These are phyloP conservation scores for Sanguinoderma infundibulare DNA, from an alignment of 1,284 basidiomycete species.

Conservation along the genomic window DNA sequence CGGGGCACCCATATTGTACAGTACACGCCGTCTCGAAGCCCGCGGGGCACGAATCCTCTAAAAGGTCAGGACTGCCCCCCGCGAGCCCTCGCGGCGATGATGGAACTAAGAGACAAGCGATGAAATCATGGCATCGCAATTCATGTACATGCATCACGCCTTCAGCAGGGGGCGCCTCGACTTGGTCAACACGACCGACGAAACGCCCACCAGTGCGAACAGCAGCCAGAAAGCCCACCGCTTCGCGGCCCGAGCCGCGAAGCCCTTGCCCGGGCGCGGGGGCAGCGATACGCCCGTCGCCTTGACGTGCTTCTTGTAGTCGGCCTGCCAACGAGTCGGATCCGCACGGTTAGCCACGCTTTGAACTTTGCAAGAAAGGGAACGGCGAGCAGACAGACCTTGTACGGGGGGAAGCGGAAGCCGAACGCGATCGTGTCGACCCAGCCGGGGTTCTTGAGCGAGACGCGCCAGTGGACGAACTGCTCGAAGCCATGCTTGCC, in stretches of 20 bases:
- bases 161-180: constrained; percentile 18
- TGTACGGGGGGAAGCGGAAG: constrained; percentile 70
- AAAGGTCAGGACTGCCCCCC: no score
- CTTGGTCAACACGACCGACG: constrained; percentile 27
- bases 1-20: no score
- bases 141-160: not conserved
- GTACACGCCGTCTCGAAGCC: no score
- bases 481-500: constrained; percentile 70
- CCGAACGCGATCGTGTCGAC: constrained; percentile 53
- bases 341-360: not conserved
- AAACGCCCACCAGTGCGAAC: constrained; percentile 27
- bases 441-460: constrained; percentile 70
- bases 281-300: constrained; percentile 31
- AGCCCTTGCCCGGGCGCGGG: constrained; percentile 38
- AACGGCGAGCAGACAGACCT: constrained; percentile 48
- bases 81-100: no score
- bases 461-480: constrained; percentile 69
- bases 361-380: not conserved
- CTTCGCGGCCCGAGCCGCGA: constrained; percentile 14
- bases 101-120: no score
- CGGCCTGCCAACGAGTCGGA: not conserved
- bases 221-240: constrained; percentile 32
- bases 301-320: constrained; percentile 16
- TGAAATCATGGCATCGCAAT: not conserved
- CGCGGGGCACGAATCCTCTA: no score